Conservation (phyloP, 345 rosid species). For the Odontarrhena argentea region DNA sequence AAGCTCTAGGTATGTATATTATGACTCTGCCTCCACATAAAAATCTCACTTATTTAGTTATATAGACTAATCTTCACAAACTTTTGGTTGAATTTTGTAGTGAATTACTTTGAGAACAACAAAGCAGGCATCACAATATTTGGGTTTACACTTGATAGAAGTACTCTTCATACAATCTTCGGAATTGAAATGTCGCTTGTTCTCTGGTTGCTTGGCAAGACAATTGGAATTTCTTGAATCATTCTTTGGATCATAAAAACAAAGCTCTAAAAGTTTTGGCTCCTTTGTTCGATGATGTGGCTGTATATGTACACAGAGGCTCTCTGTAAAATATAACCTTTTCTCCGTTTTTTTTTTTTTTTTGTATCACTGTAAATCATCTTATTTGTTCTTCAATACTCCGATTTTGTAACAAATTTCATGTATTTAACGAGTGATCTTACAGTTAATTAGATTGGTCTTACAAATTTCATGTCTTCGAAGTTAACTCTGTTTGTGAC, state of each 20-base stretch:
- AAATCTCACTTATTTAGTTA: neutral
- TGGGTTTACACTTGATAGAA: constrained; percentile 78
- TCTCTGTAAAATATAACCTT: constrained; percentile 27
- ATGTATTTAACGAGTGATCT: constrained; percentile 25
- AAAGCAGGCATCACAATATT: constrained; percentile 83
- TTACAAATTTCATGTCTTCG: neutral
- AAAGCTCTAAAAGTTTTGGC: constrained; percentile 22
- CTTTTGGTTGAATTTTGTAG: constrained; percentile 43
- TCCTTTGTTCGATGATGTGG: constrained; percentile 28
- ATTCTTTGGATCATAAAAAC: constrained; percentile 12
- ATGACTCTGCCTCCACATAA: constrained; percentile 1
- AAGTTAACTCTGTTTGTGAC: neutral
- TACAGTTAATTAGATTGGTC: constrained; percentile 29
- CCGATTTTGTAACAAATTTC: constrained; percentile 16
- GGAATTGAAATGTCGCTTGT: constrained; percentile 86
- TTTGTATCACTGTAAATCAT: constrained; percentile 31
- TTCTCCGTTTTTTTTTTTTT: neutral
- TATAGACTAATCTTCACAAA: neutral
- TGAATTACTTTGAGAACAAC: constrained; percentile 91
- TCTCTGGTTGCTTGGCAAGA: constrained; percentile 89
- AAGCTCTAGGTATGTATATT: constrained; percentile 68
- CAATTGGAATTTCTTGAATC: constrained; percentile 64
- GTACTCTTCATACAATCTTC: constrained; percentile 80
- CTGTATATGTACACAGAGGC: constrained; percentile 26
- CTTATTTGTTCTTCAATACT: constrained; percentile 24